A percentile compares a stretch with the other conserved stretches of the same genome.
Evolutionary conservation across 2,329 filamentous ascomycete species (phyloP).

Genomic region (Pyrenophora tritici-repentis): DNA sequence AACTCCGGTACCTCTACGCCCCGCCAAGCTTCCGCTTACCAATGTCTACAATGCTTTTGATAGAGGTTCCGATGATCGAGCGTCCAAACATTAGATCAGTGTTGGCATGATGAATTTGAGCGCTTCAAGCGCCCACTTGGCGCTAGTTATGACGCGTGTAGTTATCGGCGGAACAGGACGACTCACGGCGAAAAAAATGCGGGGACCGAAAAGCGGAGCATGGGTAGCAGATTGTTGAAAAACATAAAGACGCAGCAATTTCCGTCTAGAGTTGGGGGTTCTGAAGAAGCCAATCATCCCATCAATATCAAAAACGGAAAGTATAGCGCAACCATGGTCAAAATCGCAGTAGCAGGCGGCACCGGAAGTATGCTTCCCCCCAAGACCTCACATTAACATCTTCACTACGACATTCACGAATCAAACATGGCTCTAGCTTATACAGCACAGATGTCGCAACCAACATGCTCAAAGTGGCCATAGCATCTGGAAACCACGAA

Average conservation of each 20-base stretch:
- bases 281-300: not conserved
- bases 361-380: slow-evolving; percentile 38
- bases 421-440: not conserved
- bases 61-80: not conserved
- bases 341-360: slow-evolving; percentile 44
- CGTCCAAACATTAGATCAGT: not conserved
- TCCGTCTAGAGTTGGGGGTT: not conserved
- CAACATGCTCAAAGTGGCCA: slow-evolving; percentile 58
- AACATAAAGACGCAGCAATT: not conserved
- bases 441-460: slow-evolving; percentile 54
- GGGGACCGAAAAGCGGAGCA: not conserved
- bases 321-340: slow-evolving; percentile 32
- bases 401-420: not conserved
- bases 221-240: not conserved
- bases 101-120: not conserved
- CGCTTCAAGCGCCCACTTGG: no score
- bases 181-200: not conserved
- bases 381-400: not conserved
- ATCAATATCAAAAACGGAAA: not conserved
- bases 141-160: slow-evolving; percentile 3
- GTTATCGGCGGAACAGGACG: slow-evolving; percentile 5
- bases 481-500: slow-evolving; percentile 57
- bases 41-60: not conserved
- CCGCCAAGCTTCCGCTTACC: not conserved
- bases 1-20: not conserved